Evolutionary conservation across 2,329 filamentous ascomycete genomes (phyloP).

Genomic region (Hortaea werneckii): DNA sequence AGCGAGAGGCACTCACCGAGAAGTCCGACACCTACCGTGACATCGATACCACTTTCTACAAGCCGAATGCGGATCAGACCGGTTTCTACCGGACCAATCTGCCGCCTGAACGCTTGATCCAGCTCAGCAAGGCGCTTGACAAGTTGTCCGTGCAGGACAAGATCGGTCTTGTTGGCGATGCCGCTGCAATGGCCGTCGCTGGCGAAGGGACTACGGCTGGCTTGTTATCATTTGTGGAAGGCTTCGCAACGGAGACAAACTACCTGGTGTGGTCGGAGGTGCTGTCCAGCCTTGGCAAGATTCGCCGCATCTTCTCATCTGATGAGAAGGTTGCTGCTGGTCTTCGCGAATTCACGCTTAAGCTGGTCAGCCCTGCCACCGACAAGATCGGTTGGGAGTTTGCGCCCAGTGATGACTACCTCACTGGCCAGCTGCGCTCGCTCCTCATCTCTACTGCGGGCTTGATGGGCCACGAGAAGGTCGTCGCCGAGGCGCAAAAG

Average conservation of each 20-base stretch:
- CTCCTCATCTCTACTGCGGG: slow-evolving; percentile 68
- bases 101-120: slow-evolving; percentile 68
- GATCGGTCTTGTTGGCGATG: slow-evolving; percentile 84
- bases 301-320: slow-evolving; percentile 77
- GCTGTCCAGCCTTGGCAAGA: slow-evolving; percentile 60
- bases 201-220: slow-evolving; percentile 75
- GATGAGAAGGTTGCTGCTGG: slow-evolving; percentile 62
- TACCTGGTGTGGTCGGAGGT: slow-evolving; percentile 90
- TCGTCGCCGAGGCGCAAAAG: slow-evolving; percentile 61
- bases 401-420: slow-evolving; percentile 65
- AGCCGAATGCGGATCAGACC: slow-evolving; percentile 80
- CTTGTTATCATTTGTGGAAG: slow-evolving; percentile 72
- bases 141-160: slow-evolving; percentile 77
- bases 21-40: slow-evolving; percentile 69
- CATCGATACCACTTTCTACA: slow-evolving; percentile 75
- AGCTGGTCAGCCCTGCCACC: slow-evolving; percentile 64
- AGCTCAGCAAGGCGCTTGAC: slow-evolving; percentile 67
- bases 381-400: slow-evolving; percentile 82
- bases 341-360: slow-evolving; percentile 67
- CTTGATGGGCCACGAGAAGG: slow-evolving; percentile 60
- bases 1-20: slow-evolving; percentile 57
- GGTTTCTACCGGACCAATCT: slow-evolving; percentile 94
- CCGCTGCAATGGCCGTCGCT: slow-evolving; percentile 77
- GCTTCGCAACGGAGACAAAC: slow-evolving; percentile 71
- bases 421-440: slow-evolving; percentile 72